Conservation (phyloP, 2,329 filamentous ascomycete genomes). For the Didymella sp. region DNA sequence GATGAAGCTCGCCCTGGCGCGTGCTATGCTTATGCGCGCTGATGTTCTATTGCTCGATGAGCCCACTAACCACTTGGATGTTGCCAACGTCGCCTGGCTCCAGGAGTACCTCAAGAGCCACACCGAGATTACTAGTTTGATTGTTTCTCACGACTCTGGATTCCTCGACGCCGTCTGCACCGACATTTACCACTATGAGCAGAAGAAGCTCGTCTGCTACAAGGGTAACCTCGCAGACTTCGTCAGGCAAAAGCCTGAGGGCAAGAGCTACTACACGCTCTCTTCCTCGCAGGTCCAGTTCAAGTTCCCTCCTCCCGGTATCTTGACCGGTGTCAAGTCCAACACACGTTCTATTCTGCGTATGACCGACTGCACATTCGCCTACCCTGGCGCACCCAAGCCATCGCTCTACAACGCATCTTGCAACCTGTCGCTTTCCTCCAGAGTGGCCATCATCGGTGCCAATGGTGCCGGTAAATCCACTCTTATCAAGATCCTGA, state of each 20-base stretch:
- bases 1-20: constrained; percentile 97
- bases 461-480: constrained; percentile 98
- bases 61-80: constrained; percentile 98
- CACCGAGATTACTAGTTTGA: constrained; percentile 94
- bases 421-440: constrained; percentile 87
- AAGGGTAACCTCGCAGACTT: constrained; percentile 84
- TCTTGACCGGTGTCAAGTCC: constrained; percentile 93
- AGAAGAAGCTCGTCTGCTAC: constrained; percentile 91
- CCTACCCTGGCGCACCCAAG: constrained; percentile 89
- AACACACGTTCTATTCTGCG: constrained; percentile 91
- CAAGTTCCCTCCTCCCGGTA: constrained; percentile 96
- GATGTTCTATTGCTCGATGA: constrained; percentile 97
- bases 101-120: constrained; percentile 95
- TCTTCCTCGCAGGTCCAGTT: constrained; percentile 89
- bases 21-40: constrained; percentile 96
- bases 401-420: constrained; percentile 87
- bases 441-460: constrained; percentile 93
- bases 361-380: constrained; percentile 89
- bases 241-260: constrained; percentile 88
- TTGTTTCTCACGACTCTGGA: constrained; percentile 97
- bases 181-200: constrained; percentile 98
- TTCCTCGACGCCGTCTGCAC: constrained; percentile 98
- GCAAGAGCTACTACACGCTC: constrained; percentile 97
- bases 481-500: constrained; percentile 96
- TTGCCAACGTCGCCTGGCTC: constrained; percentile 94